Evolutionary conservation across 305 asterid genomes (phyloP).

Genomic region (Euphrasia arctica): DNA sequence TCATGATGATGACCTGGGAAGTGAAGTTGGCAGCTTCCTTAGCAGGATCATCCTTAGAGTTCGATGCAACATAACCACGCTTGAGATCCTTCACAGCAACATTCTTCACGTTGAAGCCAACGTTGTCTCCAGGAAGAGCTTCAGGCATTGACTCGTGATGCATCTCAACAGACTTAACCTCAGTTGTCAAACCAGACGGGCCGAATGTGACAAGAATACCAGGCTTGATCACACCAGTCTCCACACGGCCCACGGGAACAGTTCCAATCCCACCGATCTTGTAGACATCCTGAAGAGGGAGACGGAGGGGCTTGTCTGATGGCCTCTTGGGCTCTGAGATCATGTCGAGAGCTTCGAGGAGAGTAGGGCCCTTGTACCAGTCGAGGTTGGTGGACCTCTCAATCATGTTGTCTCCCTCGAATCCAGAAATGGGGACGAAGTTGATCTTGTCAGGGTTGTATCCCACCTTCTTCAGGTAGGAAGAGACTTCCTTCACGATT

Average conservation of each 20-base stretch:
- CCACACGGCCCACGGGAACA: slow-evolving; percentile 52
- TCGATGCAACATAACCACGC: slow-evolving; percentile 49
- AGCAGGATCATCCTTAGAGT: slow-evolving; percentile 49
- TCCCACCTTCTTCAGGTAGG: slow-evolving; percentile 53
- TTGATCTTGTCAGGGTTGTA: slow-evolving; percentile 60
- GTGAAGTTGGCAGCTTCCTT: slow-evolving; percentile 48
- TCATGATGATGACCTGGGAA: slow-evolving; percentile 52
- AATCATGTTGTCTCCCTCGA: slow-evolving; percentile 64
- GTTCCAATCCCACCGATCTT: slow-evolving; percentile 88
- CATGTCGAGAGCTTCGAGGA: slow-evolving; percentile 55
- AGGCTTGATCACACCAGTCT: slow-evolving; percentile 32
- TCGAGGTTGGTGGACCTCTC: slow-evolving; percentile 57
- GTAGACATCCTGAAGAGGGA: slow-evolving; percentile 75
- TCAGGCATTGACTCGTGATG: slow-evolving; percentile 47
- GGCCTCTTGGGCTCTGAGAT: slow-evolving; percentile 59
- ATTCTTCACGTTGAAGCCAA: slow-evolving; percentile 48
- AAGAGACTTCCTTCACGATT: slow-evolving; percentile 53
- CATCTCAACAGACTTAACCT: slow-evolving; percentile 57
- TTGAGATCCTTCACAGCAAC: slow-evolving; percentile 56
- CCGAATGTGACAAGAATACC: slow-evolving; percentile 47
- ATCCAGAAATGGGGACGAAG: slow-evolving; percentile 57
- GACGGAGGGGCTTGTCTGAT: slow-evolving; percentile 55
- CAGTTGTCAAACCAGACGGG: slow-evolving; percentile 52
- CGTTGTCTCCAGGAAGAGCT: slow-evolving; percentile 54
- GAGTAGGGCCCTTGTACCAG: slow-evolving; percentile 74